These are phyloP conservation scores for Cordyceps farinosa DNA, from an alignment of 2,329 filamentous ascomycete species.

Conservation along the genomic window DNA sequence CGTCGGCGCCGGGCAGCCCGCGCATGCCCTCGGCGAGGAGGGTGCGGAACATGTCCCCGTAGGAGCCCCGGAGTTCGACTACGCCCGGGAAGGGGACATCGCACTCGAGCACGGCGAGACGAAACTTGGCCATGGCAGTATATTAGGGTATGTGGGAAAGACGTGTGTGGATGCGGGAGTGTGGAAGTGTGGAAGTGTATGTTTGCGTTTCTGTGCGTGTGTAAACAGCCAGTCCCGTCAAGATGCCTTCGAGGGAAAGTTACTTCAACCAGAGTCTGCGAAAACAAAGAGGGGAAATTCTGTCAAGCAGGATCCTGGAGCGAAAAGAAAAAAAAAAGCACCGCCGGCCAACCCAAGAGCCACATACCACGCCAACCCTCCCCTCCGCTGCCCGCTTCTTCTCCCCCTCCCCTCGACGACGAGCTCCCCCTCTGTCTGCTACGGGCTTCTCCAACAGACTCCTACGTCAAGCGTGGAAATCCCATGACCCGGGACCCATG, in stretches of 20 bases:
- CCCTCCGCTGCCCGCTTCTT: neutral
- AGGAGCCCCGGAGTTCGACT: slow-evolving; percentile 26
- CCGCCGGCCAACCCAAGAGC: neutral
- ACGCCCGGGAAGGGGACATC: slow-evolving; percentile 31
- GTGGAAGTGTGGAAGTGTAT: neutral
- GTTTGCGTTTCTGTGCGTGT: neutral
- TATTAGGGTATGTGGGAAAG: neutral
- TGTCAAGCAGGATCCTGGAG: neutral
- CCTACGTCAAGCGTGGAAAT: slow-evolving; percentile 11
- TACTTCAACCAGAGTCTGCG: neutral
- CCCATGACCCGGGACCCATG: slow-evolving; percentile 14
- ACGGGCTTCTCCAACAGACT: slow-evolving; percentile 4
- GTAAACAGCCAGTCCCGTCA: neutral
- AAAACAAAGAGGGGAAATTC: slow-evolving; percentile 4
- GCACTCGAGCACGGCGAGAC: slow-evolving; percentile 29
- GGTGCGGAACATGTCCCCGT: slow-evolving; percentile 31
- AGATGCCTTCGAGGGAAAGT: neutral
- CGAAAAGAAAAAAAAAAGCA: neutral
- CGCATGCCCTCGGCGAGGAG: slow-evolving; percentile 28
- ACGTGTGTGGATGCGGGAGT: neutral
- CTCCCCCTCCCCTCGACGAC: neutral
- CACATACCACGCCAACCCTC: neutral
- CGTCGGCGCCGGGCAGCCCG: slow-evolving; percentile 21
- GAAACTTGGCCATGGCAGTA: slow-evolving; percentile 21
- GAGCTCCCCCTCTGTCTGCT: neutral